Percentiles rank a stretch among this genome's conserved stretches.
Evolutionary conservation across 2,329 filamentous ascomycete genomes (phyloP).

Genomic region (Aspergillus awamori): DNA sequence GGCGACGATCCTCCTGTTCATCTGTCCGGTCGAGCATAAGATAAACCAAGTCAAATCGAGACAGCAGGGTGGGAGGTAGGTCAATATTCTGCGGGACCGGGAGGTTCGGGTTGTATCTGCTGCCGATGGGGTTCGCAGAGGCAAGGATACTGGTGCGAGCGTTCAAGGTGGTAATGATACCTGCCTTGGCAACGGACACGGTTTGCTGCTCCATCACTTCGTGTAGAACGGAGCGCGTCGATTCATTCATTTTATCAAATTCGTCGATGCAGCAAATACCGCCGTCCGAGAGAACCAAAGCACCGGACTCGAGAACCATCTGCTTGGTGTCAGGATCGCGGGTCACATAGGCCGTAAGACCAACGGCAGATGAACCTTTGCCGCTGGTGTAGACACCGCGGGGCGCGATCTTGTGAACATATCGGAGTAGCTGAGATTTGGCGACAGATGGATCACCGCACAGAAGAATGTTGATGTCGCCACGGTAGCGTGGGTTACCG

Average conservation of each 20-base stretch:
- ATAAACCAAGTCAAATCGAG: constrained; percentile 95
- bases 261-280: constrained; percentile 79
- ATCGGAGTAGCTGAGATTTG: constrained; percentile 91
- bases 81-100: constrained; percentile 98
- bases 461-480: constrained; percentile 94
- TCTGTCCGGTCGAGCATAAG: constrained; percentile 93
- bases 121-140: constrained; percentile 96
- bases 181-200: constrained; percentile 75
- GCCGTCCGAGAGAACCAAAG: constrained; percentile 72
- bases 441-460: constrained; percentile 96
- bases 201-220: constrained; percentile 84
- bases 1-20: constrained; percentile 81
- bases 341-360: constrained; percentile 76
- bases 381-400: constrained; percentile 78
- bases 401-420: constrained; percentile 96
- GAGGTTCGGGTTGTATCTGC: constrained; percentile 93
- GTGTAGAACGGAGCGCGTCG: constrained; percentile 72
- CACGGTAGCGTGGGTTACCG: constrained; percentile 90
- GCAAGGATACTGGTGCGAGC: constrained; percentile 93
- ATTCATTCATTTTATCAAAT: constrained; percentile 79
- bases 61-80: constrained; percentile 89
- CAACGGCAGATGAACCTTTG: constrained; percentile 74
- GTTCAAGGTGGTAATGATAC: constrained; percentile 86
- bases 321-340: constrained; percentile 74
- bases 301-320: constrained; percentile 74